A percentile compares a stretch with the other conserved stretches of the same genome.
These are phyloP conservation scores for Vishniacozyma victoriae DNA, from an alignment of 768 basidiomycete species.

Conservation along the genomic window DNA sequence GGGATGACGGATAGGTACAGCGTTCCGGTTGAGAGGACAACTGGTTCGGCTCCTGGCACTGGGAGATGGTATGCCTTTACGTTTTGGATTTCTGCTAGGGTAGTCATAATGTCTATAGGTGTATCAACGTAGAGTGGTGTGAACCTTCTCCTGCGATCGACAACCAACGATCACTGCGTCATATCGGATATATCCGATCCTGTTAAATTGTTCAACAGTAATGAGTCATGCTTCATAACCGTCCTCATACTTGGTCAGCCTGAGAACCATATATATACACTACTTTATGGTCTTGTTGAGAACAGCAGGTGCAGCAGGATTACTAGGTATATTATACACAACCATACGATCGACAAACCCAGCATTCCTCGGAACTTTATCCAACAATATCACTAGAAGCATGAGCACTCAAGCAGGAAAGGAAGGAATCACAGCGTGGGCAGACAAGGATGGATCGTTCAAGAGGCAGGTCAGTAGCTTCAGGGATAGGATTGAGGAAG, in stretches of 20 bases:
- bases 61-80: conserved; percentile 37
- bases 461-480: conserved; percentile 56
- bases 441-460: conserved; percentile 62
- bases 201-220: not conserved
- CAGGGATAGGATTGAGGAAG: conserved; percentile 56
- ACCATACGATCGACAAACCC: not conserved
- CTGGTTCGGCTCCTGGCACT: conserved; percentile 13
- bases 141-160: too few relatives aligned
- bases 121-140: not conserved
- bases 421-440: conserved; percentile 52
- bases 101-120: conserved; percentile 26
- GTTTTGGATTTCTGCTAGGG: conserved; percentile 28
- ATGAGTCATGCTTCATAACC: not conserved
- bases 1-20: conserved; percentile 37
- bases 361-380: not conserved
- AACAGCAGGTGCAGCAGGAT: not conserved
- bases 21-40: conserved; percentile 37
- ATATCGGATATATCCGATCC: not conserved
- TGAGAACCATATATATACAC: not conserved
- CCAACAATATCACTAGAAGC: not conserved
- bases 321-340: not conserved
- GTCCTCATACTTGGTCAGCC: not conserved
- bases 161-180: not conserved
- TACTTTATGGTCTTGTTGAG: too few relatives aligned
- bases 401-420: conserved; percentile 4